Percentiles rank a stretch among this genome's conserved stretches.
These are phyloP conservation scores for Inga leiocalycina DNA, from an alignment of 306 rosid species.

Conservation along the genomic window DNA sequence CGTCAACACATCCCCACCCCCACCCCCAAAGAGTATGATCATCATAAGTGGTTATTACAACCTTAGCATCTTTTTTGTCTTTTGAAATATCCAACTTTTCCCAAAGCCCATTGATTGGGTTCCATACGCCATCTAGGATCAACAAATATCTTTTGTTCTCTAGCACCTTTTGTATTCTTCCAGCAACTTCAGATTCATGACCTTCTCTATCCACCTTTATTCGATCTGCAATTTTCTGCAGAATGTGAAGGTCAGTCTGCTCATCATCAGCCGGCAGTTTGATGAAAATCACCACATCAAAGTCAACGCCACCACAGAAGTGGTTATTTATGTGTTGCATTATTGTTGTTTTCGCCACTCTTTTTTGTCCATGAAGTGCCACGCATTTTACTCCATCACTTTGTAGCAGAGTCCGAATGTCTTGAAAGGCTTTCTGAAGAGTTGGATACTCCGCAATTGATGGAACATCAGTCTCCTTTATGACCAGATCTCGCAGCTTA, in stretches of 20 bases:
- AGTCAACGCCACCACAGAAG: not conserved
- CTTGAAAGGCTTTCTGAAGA: not conserved
- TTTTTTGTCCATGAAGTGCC: not conserved
- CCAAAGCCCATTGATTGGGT: conserved; percentile 3
- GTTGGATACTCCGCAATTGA: not conserved
- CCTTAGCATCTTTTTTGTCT: conserved; percentile 23
- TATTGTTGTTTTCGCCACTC: not conserved
- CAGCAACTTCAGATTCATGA: not conserved
- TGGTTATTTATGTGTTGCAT: not conserved
- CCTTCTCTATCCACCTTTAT: not conserved
- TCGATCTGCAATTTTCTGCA: not conserved
- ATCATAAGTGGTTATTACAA: conserved; percentile 9
- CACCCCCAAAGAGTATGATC: not conserved
- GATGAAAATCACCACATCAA: not conserved
- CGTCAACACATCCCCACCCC: not conserved
- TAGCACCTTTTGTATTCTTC: conserved; percentile 17
- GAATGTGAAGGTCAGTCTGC: not conserved
- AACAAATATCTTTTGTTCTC: conserved; percentile 27
- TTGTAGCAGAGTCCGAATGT: not conserved
- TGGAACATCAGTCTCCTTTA: not conserved
- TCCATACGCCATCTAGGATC: conserved; percentile 33
- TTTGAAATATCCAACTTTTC: not conserved
- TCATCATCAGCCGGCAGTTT: not conserved
- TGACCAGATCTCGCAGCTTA: too few species aligned
- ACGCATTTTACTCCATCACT: not conserved